Percentiles rank a stretch among this genome's conserved stretches.
phyloP scores from a whole-genome alignment of 2,329 filamentous ascomycete genomes.

The Xylariales sp. region DNA sequence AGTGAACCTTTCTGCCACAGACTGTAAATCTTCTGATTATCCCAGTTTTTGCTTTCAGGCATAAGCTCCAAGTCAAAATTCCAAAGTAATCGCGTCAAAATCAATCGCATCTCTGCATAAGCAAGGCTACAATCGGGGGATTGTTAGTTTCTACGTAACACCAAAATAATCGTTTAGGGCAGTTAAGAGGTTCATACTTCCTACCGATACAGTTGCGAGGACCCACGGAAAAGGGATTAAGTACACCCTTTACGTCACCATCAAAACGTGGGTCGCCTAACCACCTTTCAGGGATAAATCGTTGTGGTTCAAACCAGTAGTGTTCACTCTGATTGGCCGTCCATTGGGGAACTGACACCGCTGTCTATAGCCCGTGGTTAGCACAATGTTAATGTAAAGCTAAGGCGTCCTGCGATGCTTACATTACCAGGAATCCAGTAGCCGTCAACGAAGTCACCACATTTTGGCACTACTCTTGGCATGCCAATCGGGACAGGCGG shows the following conservation, averaged over 20 bases:
- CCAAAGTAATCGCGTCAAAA: slow-evolving; percentile 31
- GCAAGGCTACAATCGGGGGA: slow-evolving; percentile 12
- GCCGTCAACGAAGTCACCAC: slow-evolving; percentile 13
- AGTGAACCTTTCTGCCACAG: slow-evolving; percentile 6
- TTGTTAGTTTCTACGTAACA: not conserved
- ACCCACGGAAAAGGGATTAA: slow-evolving; percentile 7
- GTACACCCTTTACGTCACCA: slow-evolving; percentile 2
- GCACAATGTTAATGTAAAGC: too few relatives aligned
- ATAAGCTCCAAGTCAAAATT: slow-evolving; percentile 31
- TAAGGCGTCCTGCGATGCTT: not conserved
- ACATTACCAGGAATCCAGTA: slow-evolving; percentile 10
- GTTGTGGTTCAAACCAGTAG: slow-evolving; percentile 39
- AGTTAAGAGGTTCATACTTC: slow-evolving; percentile 4
- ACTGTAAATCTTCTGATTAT: not conserved
- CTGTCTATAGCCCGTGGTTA: too few relatives aligned
- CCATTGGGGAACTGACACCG: too few relatives aligned
- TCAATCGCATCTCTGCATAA: slow-evolving; percentile 35
- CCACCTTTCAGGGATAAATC: slow-evolving; percentile 25
- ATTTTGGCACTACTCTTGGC: slow-evolving; percentile 12
- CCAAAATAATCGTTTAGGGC: not conserved
- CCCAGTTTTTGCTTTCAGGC: slow-evolving; percentile 17
- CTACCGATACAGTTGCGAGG: slow-evolving; percentile 7
- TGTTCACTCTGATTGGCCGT: slow-evolving; percentile 32
- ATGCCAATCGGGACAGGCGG: slow-evolving; percentile 21
- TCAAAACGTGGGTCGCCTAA: slow-evolving; percentile 5